Conservation (phyloP, 352 stramenopile genomes). For the Pythium monospermum region DNA sequence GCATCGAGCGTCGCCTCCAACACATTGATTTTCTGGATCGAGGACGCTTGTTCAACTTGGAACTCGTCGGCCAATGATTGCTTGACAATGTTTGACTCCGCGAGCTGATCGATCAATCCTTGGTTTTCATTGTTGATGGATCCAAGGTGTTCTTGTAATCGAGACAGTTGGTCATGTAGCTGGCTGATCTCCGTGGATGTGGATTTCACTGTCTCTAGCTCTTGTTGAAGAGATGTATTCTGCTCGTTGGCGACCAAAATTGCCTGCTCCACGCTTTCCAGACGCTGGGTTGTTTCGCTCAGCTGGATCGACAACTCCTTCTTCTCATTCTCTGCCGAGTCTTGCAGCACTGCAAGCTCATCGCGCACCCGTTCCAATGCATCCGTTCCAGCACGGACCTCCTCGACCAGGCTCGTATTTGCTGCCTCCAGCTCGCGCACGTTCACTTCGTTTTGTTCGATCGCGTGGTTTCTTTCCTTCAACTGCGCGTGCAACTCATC, state of each 20-base stretch:
- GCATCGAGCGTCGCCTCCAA: slow-evolving; percentile 30
- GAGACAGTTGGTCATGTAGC: not conserved
- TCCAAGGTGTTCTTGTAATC: not conserved
- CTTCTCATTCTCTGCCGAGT: too few species aligned
- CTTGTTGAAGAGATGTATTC: not conserved
- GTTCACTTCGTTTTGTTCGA: too few species aligned
- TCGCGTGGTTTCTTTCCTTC: too few species aligned
- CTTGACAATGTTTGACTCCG: slow-evolving; percentile 12
- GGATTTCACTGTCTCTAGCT: slow-evolving; percentile 5
- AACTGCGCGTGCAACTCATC: too few species aligned
- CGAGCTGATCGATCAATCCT: slow-evolving; percentile 59
- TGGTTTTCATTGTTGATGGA: not conserved
- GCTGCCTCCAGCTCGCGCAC: too few species aligned
- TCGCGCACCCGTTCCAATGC: too few species aligned
- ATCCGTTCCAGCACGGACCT: too few species aligned
- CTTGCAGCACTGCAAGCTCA: too few species aligned
- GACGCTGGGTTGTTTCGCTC: too few species aligned
- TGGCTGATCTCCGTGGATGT: not conserved
- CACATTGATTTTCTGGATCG: slow-evolving; percentile 11
- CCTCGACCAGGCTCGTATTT: too few species aligned
- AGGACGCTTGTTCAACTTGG: not conserved
- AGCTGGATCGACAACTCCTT: too few species aligned
- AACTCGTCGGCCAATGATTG: slow-evolving; percentile 12
- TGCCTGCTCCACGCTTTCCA: slow-evolving; percentile 27
- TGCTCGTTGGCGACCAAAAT: not conserved